Conservation (phyloP, 441 rosid species). For the Adansonia grandidieri region DNA sequence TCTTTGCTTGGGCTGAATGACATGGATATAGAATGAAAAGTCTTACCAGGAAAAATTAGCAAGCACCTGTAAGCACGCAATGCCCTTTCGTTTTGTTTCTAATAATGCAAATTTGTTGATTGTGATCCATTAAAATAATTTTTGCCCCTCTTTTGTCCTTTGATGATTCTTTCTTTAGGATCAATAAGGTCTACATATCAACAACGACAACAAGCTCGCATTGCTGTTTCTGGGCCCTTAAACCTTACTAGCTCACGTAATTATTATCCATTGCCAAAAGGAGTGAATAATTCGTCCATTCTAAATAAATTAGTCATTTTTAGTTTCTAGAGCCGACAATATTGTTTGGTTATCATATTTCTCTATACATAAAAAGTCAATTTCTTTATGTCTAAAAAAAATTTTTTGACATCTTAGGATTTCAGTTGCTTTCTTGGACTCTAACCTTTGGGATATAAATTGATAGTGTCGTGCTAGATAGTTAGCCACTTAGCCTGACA, state of each 20-base stretch:
- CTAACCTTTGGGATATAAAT: not conserved
- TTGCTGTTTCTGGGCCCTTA: slow-evolving; percentile 12
- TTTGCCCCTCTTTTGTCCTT: slow-evolving; percentile 10
- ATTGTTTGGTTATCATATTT: not conserved
- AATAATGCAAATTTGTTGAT: not conserved
- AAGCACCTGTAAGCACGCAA: not conserved
- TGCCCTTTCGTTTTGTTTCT: not conserved
- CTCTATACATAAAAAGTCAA: not conserved
- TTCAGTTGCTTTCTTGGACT: slow-evolving; percentile 7
- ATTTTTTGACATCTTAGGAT: not conserved
- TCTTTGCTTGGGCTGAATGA: not conserved
- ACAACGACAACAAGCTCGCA: not conserved
- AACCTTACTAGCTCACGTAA: not conserved
- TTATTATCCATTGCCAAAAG: not conserved
- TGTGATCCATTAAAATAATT: not conserved
- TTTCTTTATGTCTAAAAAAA: not conserved
- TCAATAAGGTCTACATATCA: not conserved
- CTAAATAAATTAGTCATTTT: not conserved
- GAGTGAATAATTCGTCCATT: slow-evolving; percentile 2
- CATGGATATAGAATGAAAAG: not conserved
- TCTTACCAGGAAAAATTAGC: not conserved
- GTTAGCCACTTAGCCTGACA: slow-evolving; percentile 2
- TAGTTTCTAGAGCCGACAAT: slow-evolving; percentile 11
- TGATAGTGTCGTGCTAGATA: not conserved
- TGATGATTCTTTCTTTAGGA: not conserved